Base-by-base conservation (phyloP, 441 rosid genomes). In the California macrophylla region DNA sequence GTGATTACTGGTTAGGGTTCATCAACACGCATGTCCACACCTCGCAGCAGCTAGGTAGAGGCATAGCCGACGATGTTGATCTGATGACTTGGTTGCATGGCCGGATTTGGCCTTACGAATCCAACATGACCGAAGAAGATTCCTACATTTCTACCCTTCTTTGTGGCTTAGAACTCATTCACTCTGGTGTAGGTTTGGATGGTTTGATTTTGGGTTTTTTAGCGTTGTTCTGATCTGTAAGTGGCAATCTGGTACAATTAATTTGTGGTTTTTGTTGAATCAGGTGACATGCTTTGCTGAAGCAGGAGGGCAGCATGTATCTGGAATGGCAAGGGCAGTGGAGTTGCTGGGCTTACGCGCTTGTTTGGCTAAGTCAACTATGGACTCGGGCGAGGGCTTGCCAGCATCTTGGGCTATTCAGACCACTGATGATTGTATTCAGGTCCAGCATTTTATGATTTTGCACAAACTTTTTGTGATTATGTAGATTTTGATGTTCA, bases 211-310 rank as follows among this genome's bases (percentile, higher is more conserved):
- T 12, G n/a, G 26, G 23, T 1, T 13, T 38, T 42, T 68, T 10
- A 10, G 20, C 1, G 54, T 6, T 45, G 4, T 26, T 18, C 2
- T 40, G 70, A 67, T 40, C 9, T 26, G 23, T 21, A 7, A 18
- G 9, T 23, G 70, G 25, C 34, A 61, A 28, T 58, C 15, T 42
- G 8, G 16, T 20, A 10, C 12, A 18, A 18, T 36, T 21, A 36
- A 20, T 26, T 3, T 67, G 68, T 67, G 42, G 69, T 20, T 45
- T n/a, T 74, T 25, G 28, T 64, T 67, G 66, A 24, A 65, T 25
- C 64, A 86, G 94, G 91, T 85, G 18, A 86, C 91, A 2, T 88
- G 94, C 82, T 85, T 86, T 71, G 91, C 94, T 16, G 89, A 86
- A 79, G 94, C 94, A 0, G 94, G 94, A 71, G 94, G 91, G 47